Base-by-base conservation (phyloP, 257 asterid species). In the Eucommia ulmoides region DNA sequence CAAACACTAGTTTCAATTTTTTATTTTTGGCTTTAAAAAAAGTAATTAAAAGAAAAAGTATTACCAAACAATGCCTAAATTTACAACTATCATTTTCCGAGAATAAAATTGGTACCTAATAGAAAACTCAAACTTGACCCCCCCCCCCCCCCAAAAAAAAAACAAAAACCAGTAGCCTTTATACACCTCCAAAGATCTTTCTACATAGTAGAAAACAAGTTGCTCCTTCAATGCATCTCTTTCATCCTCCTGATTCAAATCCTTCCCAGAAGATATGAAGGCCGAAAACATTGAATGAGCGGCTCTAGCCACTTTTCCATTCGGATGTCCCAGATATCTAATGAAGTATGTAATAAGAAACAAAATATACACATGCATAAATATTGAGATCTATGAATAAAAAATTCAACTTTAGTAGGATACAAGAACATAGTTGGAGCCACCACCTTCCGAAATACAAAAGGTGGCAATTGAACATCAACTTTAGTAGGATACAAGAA, bases 401-500 rank as follows among this genome's bases (percentile, higher is more conserved):
- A n/a, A n/a, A n/a, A n/a, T n/a, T n/a, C n/a, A n/a, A n/a, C n/a
- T n/a, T n/a, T n/a, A n/a, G n/a, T n/a, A 77, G 94, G 96, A 89
- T 85, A 89, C 98, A 89, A 74, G 78, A 89, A 89, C 83, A 82
- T 72, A 21, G 76, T 73, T 18, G 98, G 92, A 58, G 80, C 93
- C 71, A 89, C 83, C 48, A 61, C 68, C 72, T 76, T 80, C 82
- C 68, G 74, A 62, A 78, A 89, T 42, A 74, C 69, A 56, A 80
- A 50, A 50, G 82, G 67, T 33, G 88, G 85, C 62, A 85, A n/a
- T n/a, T n/a, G n/a, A n/a, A n/a, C n/a, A n/a, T n/a, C n/a, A n/a
- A n/a, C n/a, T n/a, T n/a, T n/a, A n/a, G n/a, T 29, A 77, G 94
- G 96, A 89, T 85, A 89, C 98, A 89, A 74, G 78, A 89, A 89